phyloP scores from a whole-genome alignment of 116 monocot species.

The Trichopus zeylanicus region DNA sequence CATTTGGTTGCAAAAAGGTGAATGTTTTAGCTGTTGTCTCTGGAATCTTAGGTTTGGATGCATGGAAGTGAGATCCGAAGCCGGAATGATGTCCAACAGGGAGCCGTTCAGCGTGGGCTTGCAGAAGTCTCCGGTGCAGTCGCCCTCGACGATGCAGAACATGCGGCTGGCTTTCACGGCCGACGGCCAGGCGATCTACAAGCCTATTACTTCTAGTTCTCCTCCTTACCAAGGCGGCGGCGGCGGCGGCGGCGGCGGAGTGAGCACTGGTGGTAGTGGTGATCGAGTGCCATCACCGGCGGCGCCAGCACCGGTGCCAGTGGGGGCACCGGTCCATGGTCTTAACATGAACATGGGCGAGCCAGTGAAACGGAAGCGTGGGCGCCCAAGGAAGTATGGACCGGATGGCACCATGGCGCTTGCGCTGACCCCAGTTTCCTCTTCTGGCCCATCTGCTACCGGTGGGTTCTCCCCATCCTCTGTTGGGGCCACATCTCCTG shows the following conservation, averaged over 20 bases:
- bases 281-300: no score
- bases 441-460: no score
- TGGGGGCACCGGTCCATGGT: no score
- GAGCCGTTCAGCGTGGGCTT: conserved; percentile 47
- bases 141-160: conserved; percentile 36
- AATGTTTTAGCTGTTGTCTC: not conserved
- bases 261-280: not conserved
- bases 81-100: conserved; percentile 41
- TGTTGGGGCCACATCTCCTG: not conserved
- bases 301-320: no score
- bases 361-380: no score
- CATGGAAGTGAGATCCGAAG: conserved; percentile 77
- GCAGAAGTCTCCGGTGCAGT: conserved; percentile 42
- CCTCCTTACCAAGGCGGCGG: conserved; percentile 18
- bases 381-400: no score
- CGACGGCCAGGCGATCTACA: conserved; percentile 84
- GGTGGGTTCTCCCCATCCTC: conserved; percentile 4
- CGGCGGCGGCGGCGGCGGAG: conserved; percentile 5
- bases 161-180: conserved; percentile 64
- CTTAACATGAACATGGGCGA: no score
- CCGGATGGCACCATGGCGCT: no score
- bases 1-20: not conserved
- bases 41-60: not conserved
- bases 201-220: conserved; percentile 38
- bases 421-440: no score